Base-by-base conservation (phyloP, 371 early-diverging fungal species). In the Zychaea mexicana region DNA sequence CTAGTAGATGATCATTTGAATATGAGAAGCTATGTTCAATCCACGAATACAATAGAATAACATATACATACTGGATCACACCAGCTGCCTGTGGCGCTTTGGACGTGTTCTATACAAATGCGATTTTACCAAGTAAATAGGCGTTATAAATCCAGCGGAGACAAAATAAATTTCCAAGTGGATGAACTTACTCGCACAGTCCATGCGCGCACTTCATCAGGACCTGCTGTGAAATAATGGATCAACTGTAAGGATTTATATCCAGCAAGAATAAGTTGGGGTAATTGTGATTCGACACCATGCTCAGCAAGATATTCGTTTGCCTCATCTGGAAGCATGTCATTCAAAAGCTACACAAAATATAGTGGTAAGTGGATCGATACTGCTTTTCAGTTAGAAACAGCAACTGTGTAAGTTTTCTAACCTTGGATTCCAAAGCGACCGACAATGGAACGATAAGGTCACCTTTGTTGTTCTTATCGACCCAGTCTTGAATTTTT, bases 41-140 rank as follows among this genome's bases (percentile, higher is more conserved):
- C n/a, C n/a, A n/a, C n/a, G n/a, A n/a, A n/a, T n/a, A n/a, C n/a
- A n/a, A n/a, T n/a, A n/a, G n/a, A n/a, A n/a, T 42, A 1, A 7
- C 13, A 42, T 5, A 33, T 12, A 56, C 70, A 72, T 72, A 80
- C 81, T 88, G 88, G 66, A 90, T 90, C 3, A 95, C 92, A 58
- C 92, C 92, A 22, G 96, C 98, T 58, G 98, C 97, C 70, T 95
- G 91, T n/a, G 96, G 95, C 15, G 96, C 96, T 69, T 87, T 92
- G 46, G 90, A 83, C 28, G 82, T 88, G 68, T 92, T 90, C 77
- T 85, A 77, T 4, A 33, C 8, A 33, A 33, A 33, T 33, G 8
- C 33, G 12, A 33, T 33, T 33, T 33, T 33, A 33, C 8, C 12
- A 33, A n/a, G n/a, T n/a, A n/a, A n/a, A n/a, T n/a, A n/a, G n/a